Conservation (phyloP, 768 basidiomycete species). For the Rhodotorula taiwanensis region DNA sequence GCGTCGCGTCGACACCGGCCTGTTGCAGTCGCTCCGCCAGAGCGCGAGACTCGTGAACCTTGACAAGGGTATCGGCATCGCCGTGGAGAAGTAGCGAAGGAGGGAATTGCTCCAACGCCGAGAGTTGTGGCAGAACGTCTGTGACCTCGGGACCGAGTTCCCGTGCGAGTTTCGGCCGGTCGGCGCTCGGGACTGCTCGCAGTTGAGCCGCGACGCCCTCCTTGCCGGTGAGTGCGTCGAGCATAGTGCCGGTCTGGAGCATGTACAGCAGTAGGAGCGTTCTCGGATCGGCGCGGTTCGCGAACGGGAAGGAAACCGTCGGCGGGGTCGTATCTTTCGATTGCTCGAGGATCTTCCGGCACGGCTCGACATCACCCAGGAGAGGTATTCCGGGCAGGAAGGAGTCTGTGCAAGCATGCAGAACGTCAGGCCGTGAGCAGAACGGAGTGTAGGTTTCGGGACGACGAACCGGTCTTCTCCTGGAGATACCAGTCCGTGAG, state of each 20-base stretch:
- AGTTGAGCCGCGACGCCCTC: not conserved
- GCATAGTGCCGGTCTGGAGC: not conserved
- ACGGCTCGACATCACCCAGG: not conserved
- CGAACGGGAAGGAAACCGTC: not conserved
- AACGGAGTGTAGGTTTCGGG: too few species aligned
- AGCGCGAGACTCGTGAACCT: not conserved
- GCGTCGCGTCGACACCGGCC: not conserved
- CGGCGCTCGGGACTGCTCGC: not conserved
- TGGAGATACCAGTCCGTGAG: constrained; percentile 2
- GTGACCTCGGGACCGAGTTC: not conserved
- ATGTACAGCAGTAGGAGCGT: not conserved
- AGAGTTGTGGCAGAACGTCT: not conserved
- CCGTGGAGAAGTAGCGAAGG: constrained; percentile 10
- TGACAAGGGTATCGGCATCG: not conserved
- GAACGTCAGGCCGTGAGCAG: too few species aligned
- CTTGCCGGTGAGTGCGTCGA: constrained; percentile 2
- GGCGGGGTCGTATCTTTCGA: not conserved
- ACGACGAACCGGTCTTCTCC: not conserved
- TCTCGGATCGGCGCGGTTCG: not conserved
- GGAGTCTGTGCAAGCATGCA: not conserved
- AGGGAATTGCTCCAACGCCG: not conserved
- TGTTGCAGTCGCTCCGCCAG: not conserved
- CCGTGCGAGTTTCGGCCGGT: not conserved
- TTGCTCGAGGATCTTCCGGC: not conserved
- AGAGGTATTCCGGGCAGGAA: not conserved